Percentiles rank a stretch among this genome's conserved stretches.
These are phyloP conservation scores for Pythium rishiriense DNA, from an alignment of 352 stramenopile species.

Conservation along the genomic window DNA sequence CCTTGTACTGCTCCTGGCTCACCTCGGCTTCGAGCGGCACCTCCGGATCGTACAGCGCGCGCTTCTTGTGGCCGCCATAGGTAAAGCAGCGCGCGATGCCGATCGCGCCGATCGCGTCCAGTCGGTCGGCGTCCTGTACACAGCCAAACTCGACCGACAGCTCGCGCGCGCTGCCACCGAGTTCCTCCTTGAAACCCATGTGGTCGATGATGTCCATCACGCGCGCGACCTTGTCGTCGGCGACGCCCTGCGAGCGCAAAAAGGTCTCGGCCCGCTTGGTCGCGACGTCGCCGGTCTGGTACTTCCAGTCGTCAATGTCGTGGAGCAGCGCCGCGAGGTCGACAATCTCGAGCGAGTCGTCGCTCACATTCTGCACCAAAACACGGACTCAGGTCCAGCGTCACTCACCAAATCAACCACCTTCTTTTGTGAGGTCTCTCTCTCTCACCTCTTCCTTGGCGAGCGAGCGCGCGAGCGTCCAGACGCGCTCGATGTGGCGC, in stretches of 20 bases:
- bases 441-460: slow-evolving; percentile 74
- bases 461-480: slow-evolving; percentile 66
- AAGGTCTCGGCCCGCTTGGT: slow-evolving; percentile 67
- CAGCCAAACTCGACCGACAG: slow-evolving; percentile 78
- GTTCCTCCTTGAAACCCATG: slow-evolving; percentile 87
- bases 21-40: slow-evolving; percentile 53
- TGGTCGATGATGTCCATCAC: slow-evolving; percentile 83
- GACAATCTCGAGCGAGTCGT: slow-evolving; percentile 70
- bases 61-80: slow-evolving; percentile 84
- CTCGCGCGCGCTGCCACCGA: slow-evolving; percentile 34
- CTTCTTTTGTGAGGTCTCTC: too few relatives aligned
- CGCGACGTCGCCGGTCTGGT: slow-evolving; percentile 51
- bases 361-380: slow-evolving; percentile 43
- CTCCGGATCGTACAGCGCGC: slow-evolving; percentile 74
- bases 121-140: slow-evolving; percentile 88
- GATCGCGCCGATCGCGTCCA: slow-evolving; percentile 91
- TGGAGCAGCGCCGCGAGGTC: slow-evolving; percentile 86
- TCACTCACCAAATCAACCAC: not conserved
- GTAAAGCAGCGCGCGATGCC: slow-evolving; percentile 91
- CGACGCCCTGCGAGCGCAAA: slow-evolving; percentile 50
- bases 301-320: slow-evolving; percentile 92
- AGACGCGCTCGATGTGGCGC: slow-evolving; percentile 88
- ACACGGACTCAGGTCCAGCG: not conserved
- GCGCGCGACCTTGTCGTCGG: slow-evolving; percentile 48
- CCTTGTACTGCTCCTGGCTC: slow-evolving; percentile 84